Base-by-base conservation (phyloP, 163 green algal species). In the Picocystis sp. region DNA sequence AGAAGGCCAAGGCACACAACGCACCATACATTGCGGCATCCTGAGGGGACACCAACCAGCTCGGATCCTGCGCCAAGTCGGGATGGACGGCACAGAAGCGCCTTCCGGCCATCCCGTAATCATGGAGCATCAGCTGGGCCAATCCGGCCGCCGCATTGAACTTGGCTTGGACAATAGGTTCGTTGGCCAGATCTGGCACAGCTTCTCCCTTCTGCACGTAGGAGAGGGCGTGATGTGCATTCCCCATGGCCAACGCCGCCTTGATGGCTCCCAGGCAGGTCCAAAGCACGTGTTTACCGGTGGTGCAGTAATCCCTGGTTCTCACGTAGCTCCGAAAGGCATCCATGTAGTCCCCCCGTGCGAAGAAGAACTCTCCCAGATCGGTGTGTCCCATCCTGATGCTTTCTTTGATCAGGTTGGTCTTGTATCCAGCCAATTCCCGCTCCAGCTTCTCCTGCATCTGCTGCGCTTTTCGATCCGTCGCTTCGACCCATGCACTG, bases 261-360 rank as follows among this genome's bases (percentile, higher is more conserved):
- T 67, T 64, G 47, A 94, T 79, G 51, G 86, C 72, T 24, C 74
- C 78, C 43, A 94, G 64, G 68, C 84, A 94, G 84, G 93, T 92
- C 42, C 69, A 48, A n/a, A 88, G 60, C 41, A 91, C 72, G 69
- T 96, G 84, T 58, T 80, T 80, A 9, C 61, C 54, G 11, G 80
- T 87, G 42, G 79, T 86, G 76, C 84, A 94, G 69, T 94, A 95
- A 72, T 95, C 86, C 0, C 86, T 72, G 21, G 73, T 79, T 45
- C 84, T 75, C 43, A 89, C 68, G 62, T 92, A 95, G 56, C 76
- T 78, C 71, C 86, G 87, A 64, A 94, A 87, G 0, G 81, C 78
- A 19, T 73, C 71, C 72, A 86, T 72, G 29, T 93, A 66, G 59
- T 87, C 78, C 6, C 86, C 86, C 1, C 73, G 60, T 1, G 69